Base-by-base conservation (phyloP, 2,329 filamentous ascomycete genomes). In the Helotiales sp. region DNA sequence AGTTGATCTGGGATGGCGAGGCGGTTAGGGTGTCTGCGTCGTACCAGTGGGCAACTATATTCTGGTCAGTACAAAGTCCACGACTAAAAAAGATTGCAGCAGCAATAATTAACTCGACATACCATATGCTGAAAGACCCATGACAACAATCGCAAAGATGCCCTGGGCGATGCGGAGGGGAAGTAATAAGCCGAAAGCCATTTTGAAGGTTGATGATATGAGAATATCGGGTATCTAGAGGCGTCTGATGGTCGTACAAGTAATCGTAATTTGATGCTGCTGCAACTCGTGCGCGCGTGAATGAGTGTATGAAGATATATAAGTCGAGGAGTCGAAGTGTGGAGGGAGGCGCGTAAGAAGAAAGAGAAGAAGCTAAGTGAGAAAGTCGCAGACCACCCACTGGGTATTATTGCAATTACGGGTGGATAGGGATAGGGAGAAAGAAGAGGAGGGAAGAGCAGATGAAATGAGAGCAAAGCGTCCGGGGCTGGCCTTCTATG, bases 1-100 rank as follows among this genome's bases (percentile, higher is more conserved):
- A 85, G 74, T 79, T 81, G 71, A 87, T 72, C 60, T 83, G 78
- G 3, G 77, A 73, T 0, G 84, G 84, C n/a, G 83, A 78, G 17
- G 76, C 64, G 3, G 77, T 78, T 62, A 78, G 74, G 66, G 81
- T 87, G 66, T 83, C 74, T 59, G 72, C 74, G 69, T 81, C 77
- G 70, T 84, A 86, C 81, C 82, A 86, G 71, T 86, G 76, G 63
- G 81, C 75, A 55, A 87, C 84, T 87, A 29, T 25, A 55, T 58
- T 27, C 22, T 44, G 17, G 54, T 67, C 49, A 68, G 63, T 67
- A 49, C 9, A 29, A 33, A 5, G 22, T 49, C 25, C 40, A 33
- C 6, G n/a, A n/a, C 47, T 46, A 7, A 4, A 9, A 17, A 30
- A 46, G n/a, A 36, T 8, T 53, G 17, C 33, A 17, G 17, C n/a